phyloP scores from a whole-genome alignment of 192 early-diverging fungal species.

The Podochytrium sp. region DNA sequence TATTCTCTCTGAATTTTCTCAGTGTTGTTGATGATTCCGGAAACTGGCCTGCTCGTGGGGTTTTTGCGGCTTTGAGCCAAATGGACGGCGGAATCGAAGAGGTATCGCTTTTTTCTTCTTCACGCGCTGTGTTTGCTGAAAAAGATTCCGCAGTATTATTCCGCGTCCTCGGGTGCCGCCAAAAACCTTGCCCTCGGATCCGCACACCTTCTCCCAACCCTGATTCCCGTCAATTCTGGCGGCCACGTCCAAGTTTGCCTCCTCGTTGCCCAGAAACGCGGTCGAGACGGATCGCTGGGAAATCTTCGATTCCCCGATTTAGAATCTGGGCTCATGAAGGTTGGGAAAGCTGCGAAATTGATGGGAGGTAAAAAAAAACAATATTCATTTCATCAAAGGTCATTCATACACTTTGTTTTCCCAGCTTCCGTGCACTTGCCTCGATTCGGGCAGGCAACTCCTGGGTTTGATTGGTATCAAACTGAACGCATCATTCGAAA shows the following conservation, averaged over 20 bases:
- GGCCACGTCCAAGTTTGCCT: constrained; percentile 9
- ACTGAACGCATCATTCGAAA: constrained; percentile 38
- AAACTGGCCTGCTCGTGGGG: constrained; percentile 24
- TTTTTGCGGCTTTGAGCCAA: constrained; percentile 19
- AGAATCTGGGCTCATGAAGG: constrained; percentile 9
- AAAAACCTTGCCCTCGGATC: constrained; percentile 25
- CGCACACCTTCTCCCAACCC: constrained; percentile 18
- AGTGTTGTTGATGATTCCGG: constrained; percentile 35
- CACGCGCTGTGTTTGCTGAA: not conserved
- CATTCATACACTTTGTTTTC: not conserved
- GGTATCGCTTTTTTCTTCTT: not conserved
- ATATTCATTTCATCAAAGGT: not conserved
- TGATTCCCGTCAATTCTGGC: not conserved
- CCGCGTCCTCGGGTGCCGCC: not conserved
- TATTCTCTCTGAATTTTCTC: not conserved
- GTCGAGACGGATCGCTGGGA: constrained; percentile 4
- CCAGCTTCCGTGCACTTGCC: constrained; percentile 33
- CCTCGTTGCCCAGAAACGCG: constrained; percentile 28
- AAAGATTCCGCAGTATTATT: constrained; percentile 24
- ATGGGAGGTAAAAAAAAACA: not conserved
- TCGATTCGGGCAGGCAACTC: constrained; percentile 26
- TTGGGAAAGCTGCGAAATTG: constrained; percentile 23
- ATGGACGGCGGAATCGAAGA: constrained; percentile 9
- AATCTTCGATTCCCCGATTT: constrained; percentile 27
- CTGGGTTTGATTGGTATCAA: constrained; percentile 36